Base-by-base conservation (phyloP, 2,329 filamentous ascomycete genomes). In the Monilinia vaccinii-corymbosi region DNA sequence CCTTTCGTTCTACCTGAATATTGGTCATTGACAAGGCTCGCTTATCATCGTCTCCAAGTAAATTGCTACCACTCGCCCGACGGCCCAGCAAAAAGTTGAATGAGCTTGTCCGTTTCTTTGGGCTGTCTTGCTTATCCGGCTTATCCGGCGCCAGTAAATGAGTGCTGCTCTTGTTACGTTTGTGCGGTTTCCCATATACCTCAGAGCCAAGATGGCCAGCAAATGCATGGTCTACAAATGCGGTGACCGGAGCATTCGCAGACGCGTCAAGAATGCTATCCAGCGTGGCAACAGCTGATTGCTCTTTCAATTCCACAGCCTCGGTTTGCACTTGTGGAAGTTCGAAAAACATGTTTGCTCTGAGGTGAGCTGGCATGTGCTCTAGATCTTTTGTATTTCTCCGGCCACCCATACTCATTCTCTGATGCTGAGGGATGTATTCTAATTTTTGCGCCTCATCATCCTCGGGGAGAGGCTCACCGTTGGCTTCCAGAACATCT, bases 261-360 rank as follows among this genome's bases (percentile, higher is more conserved):
- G 93, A 94, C 9, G 93, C 94, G 70, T 96, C 88, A 18, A 99
- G 80, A 57, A 99, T 95, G 71, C 85, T 92, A 66, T 99, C 92
- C 9, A 99, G 81, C 0, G 93, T 96, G 46, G 84, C 87, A 71
- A 91, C 89, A 13, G 93, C 92, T 31, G 94, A 97, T 21, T 89
- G 87, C 61, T 89, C 85, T 72, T 85, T 86, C 58, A 86, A 71
- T 65, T 86, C 78, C 25, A 86, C 76, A 14, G 76, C 73, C 6
- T 79, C 75, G 2, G 73, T 67, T 6, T 80, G 71, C 4, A 82
- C 77, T 25, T n/a, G 46, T 0, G 87, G 87, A 25, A 83, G 68
- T 61, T 97, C 92, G 69, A 97, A 97, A 74, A 90, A 97, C 32
- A 88, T 84, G 68, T 87, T 96, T n/a, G 94, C 94, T 62, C 93